phyloP scores from a whole-genome alignment of 306 rosid species.

The Abrus pulchellus region DNA sequence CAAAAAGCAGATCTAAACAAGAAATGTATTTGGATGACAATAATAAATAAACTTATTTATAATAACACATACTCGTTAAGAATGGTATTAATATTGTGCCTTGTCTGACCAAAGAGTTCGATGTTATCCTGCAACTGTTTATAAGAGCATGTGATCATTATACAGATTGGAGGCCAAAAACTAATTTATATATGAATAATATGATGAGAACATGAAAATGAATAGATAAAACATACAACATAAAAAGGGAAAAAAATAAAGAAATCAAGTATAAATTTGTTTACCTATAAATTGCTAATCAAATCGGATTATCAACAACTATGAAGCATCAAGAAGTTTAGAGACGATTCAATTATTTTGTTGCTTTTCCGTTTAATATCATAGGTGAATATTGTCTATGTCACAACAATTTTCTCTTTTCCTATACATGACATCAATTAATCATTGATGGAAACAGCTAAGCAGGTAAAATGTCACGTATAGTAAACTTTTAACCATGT shows the following conservation, averaged over 20 bases:
- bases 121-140: constrained; percentile 87
- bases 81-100: constrained; percentile 71
- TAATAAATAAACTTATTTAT: constrained; percentile 7
- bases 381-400: constrained; percentile 9
- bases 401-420: background rate
- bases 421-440: background rate
- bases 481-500: background rate
- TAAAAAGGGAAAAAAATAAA: background rate
- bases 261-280: background rate
- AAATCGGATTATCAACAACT: constrained; percentile 28
- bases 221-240: background rate
- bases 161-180: constrained; percentile 33
- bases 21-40: constrained; percentile 9
- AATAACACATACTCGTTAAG: constrained; percentile 75
- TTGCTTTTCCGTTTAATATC: background rate
- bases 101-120: constrained; percentile 69
- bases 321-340: background rate
- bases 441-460: constrained; percentile 7
- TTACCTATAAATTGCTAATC: constrained; percentile 4
- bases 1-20: constrained; percentile 20
- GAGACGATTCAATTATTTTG: background rate
- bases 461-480: constrained; percentile 13
- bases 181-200: constrained; percentile 15
- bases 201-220: constrained; percentile 25
- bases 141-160: constrained; percentile 41